Evolutionary conservation across 805 yeast species (phyloP), one percentile per base, ranked within the genome.

Genomic region (Saturnispora quitensis): DNA sequence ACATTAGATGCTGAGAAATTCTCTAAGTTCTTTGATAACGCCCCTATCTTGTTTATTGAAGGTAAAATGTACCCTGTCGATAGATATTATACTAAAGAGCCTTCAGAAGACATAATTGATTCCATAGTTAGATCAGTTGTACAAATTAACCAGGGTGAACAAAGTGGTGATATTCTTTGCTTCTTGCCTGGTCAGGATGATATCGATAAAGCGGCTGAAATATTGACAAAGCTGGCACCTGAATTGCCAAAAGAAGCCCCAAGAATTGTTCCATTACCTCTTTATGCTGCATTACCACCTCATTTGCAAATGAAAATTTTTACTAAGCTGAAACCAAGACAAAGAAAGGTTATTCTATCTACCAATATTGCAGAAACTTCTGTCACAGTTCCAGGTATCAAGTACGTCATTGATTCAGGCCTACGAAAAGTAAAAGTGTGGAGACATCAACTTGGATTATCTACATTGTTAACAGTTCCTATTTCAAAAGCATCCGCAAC

Each of bases 361-460:
- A 93, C 99, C 1, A 93, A 93, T 64, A 89, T 93, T 59, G 99
- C 99, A 0, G 99, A 93, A 71, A 93, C 99, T 0, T 93, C 99
- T 31, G 82, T 93, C 55, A 93, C 99, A 3, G 93, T 93, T 35
- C 82, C 95, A 13, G 99, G 99, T 1, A 93, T 93, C 17, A 79
- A 88, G 58, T 93, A 87, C 62, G 98, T 93, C 8, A 75, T 93
- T 24, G 99, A 93, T 67, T 80, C 95, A 0, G 99, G 99, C 0
- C 71, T 91, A 47, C 76, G 97, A 52, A 93, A 93, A 63, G 95
- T 91, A 8, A 88, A 91, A 58, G 95, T 91, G 1, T 91, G 97
- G 96, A 80, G 93, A 60, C 96, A 91, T 61, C 89, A 84, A 58
- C 70, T 93, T 40, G 97, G 97, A 0, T 75, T 93, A 34, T 91